Conservation (phyloP, 106 monocot species). For the Amphibolis antarctica region DNA sequence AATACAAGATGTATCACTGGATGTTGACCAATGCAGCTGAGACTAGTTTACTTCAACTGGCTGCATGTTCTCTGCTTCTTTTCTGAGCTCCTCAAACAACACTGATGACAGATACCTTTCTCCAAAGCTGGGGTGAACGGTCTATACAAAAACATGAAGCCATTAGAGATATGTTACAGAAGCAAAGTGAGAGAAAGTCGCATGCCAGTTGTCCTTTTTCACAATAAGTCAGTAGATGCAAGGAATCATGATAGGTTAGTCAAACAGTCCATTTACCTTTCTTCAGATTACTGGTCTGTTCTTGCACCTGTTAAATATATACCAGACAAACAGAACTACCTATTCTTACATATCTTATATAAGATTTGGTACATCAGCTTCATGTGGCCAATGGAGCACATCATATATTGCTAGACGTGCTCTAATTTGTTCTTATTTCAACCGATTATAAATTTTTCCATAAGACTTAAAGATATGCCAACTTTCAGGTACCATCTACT, state of each 20-base stretch:
- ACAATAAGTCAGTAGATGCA: background rate
- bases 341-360: too few species aligned
- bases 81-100: conserved; percentile 65
- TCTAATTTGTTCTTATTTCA: too few species aligned
- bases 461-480: too few species aligned
- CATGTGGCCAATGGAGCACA: too few species aligned
- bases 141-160: conserved; percentile 22
- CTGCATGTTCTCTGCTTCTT: conserved; percentile 83
- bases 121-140: conserved; percentile 83
- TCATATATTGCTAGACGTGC: too few species aligned
- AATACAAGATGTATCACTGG: too few species aligned
- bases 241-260: background rate
- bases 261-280: background rate
- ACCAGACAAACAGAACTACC: too few species aligned
- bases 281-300: too few species aligned
- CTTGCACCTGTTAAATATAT: too few species aligned
- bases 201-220: background rate
- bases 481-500: too few species aligned
- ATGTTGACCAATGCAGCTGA: background rate
- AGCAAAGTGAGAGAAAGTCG: background rate
- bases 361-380: too few species aligned
- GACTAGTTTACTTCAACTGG: conserved; percentile 63
- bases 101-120: conserved; percentile 86
- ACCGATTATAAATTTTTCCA: too few species aligned
- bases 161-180: background rate